Percentiles rank a stretch among this genome's conserved stretches.
Evolutionary conservation across 2,329 filamentous ascomycete species (phyloP).

Genomic region (Camillea tinctor): DNA sequence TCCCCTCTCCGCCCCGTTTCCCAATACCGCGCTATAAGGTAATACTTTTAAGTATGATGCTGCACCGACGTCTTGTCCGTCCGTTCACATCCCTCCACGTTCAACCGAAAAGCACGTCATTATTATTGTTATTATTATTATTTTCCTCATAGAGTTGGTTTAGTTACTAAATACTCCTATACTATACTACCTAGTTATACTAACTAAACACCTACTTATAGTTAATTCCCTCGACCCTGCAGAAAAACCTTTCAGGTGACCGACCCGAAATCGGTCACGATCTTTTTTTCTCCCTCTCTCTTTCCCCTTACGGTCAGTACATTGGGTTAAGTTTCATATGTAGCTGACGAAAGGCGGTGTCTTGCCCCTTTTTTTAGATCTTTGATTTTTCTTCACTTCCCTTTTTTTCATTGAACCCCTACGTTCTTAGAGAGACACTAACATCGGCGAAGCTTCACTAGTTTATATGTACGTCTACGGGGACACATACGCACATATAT

Average conservation of each 20-base stretch:
- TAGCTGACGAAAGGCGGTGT: neutral
- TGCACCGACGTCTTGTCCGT: neutral
- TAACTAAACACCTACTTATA: too few relatives aligned
- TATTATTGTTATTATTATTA: too few relatives aligned
- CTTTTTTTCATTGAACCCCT: neutral
- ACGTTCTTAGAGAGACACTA: neutral
- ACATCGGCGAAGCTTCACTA: neutral
- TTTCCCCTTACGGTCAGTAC: neutral
- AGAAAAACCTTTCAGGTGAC: neutral
- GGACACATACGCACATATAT: too few relatives aligned
- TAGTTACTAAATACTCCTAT: too few relatives aligned
- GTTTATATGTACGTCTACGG: neutral
- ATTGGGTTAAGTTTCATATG: neutral
- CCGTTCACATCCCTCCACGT: neutral
- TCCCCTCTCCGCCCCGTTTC: too few relatives aligned
- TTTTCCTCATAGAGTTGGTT: too few relatives aligned
- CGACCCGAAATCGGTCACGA: neutral
- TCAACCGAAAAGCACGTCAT: neutral
- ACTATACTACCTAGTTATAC: too few relatives aligned
- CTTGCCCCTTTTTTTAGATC: too few relatives aligned
- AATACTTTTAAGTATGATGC: too few relatives aligned
- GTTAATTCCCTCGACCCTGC: neutral
- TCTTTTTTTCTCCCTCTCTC: neutral
- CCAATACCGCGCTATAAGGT: neutral
- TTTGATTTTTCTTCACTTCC: neutral